Evolutionary conservation across 179 eudicot genomes (phyloP).

Genomic region (Spinacia oleracea): DNA sequence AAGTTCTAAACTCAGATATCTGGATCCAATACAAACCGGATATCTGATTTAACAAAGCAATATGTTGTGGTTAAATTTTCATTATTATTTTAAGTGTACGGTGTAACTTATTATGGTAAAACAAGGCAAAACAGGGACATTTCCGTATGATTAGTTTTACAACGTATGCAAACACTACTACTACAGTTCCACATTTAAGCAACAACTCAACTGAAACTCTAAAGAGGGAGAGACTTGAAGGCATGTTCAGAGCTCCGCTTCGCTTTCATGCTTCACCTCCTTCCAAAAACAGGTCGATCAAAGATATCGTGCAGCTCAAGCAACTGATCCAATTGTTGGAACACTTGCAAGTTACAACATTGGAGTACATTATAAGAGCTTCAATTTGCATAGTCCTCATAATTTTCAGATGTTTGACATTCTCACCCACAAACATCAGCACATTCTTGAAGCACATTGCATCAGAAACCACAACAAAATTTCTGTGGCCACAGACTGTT

Average conservation of each 20-base stretch:
- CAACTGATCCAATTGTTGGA: neutral
- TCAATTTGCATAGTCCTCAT: neutral
- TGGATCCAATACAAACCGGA: too few relatives aligned
- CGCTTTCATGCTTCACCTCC: neutral
- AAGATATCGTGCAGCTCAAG: neutral
- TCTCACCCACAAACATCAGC: constrained; percentile 1
- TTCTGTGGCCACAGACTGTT: neutral
- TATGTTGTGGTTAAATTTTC: too few relatives aligned
- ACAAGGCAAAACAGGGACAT: neutral
- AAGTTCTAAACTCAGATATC: too few relatives aligned
- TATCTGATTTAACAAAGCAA: too few relatives aligned
- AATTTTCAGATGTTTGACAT: neutral
- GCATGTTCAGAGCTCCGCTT: neutral
- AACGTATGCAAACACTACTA: too few relatives aligned
- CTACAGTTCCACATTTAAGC: neutral
- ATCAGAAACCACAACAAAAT: neutral
- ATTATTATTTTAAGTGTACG: too few relatives aligned
- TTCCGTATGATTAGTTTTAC: too few relatives aligned
- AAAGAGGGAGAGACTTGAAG: neutral
- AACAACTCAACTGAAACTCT: neutral
- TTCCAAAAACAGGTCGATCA: neutral
- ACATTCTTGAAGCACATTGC: neutral
- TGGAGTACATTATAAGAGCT: neutral
- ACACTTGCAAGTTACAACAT: constrained; percentile 2
- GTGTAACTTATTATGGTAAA: too few relatives aligned